Evolutionary conservation across 495 filamentous ascomycete genomes (phyloP).

Genomic region (Aspergillus leporis): DNA sequence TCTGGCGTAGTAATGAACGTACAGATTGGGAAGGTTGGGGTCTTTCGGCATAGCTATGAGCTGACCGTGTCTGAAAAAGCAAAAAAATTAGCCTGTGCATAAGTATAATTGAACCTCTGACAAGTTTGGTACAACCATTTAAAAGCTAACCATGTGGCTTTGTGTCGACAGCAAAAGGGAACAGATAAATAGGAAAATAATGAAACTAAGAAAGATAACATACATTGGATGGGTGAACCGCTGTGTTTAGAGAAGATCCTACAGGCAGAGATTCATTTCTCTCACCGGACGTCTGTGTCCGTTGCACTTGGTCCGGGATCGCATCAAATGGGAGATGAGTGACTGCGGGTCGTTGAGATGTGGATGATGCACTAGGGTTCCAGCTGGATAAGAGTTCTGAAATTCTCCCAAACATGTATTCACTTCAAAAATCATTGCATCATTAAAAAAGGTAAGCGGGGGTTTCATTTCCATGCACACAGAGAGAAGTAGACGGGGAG

Average conservation of each 20-base stretch:
- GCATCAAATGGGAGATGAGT: conserved; percentile 22
- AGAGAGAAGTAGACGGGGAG: not conserved
- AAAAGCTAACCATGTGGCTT: not conserved
- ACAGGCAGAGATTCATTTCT: conserved; percentile 18
- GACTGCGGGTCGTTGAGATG: conserved; percentile 6
- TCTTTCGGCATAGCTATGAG: conserved; percentile 36
- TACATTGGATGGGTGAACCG: conserved; percentile 4
- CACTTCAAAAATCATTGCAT: conserved; percentile 14
- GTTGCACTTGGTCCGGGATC: conserved; percentile 19
- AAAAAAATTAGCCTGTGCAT: conserved; percentile 5
- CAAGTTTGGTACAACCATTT: not conserved
- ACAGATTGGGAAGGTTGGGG: conserved; percentile 14
- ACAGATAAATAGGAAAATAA: not conserved
- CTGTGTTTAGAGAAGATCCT: conserved; percentile 1
- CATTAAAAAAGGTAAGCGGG: conserved; percentile 6
- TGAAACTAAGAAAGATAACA: conserved; percentile 1
- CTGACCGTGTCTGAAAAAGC: conserved; percentile 13
- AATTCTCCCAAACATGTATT: conserved; percentile 18
- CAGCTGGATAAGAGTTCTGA: conserved; percentile 14
- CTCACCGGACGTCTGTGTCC: conserved; percentile 25
- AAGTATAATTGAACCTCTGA: not conserved
- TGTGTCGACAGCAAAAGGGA: not conserved
- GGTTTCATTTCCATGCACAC: conserved; percentile 9
- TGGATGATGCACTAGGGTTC: conserved; percentile 5
- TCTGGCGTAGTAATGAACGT: conserved; percentile 28